These are phyloP conservation scores for Cucurbitaria berberidis DNA, from an alignment of 2,329 filamentous ascomycete species.

Conservation along the genomic window DNA sequence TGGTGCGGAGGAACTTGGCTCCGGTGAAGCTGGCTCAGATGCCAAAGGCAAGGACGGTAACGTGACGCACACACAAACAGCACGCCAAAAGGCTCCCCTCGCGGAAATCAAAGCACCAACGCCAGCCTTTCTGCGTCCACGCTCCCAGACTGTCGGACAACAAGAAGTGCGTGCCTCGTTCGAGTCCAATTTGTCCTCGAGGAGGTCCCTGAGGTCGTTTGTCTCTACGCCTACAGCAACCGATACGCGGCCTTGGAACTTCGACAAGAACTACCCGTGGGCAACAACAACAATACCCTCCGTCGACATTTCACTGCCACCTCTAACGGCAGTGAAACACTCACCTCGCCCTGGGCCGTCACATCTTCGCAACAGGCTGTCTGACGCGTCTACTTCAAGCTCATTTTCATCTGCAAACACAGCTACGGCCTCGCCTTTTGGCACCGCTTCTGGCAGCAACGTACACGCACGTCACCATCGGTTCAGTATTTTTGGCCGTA, in stretches of 20 bases:
- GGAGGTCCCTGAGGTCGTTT: conserved; percentile 37
- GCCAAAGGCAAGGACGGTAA: conserved; percentile 10
- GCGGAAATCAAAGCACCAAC: conserved; percentile 35
- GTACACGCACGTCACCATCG: conserved; percentile 22
- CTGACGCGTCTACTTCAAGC: conserved; percentile 30
- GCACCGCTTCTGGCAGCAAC: conserved; percentile 16
- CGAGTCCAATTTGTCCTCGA: conserved; percentile 32
- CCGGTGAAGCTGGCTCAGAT: conserved; percentile 20
- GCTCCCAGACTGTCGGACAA: conserved; percentile 28
- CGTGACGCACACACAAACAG: conserved; percentile 12
- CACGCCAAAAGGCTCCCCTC: conserved; percentile 24
- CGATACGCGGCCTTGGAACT: conserved; percentile 55
- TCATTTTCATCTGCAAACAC: conserved; percentile 24
- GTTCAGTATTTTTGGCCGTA: conserved; percentile 31
- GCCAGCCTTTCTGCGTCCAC: conserved; percentile 30
- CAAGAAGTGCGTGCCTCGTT: conserved; percentile 20
- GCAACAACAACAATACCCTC: conserved; percentile 44
- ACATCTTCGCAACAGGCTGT: conserved; percentile 38
- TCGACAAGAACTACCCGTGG: conserved; percentile 57
- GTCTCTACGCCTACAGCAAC: conserved; percentile 32
- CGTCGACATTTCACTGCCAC: conserved; percentile 50
- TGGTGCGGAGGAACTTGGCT: conserved; percentile 8
- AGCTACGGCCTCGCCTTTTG: conserved; percentile 21
- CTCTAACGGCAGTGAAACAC: conserved; percentile 32
- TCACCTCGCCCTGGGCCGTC: conserved; percentile 42